Base-by-base conservation (phyloP, 2,329 filamentous ascomycete genomes). In the Sodiomyces alkalinus region DNA sequence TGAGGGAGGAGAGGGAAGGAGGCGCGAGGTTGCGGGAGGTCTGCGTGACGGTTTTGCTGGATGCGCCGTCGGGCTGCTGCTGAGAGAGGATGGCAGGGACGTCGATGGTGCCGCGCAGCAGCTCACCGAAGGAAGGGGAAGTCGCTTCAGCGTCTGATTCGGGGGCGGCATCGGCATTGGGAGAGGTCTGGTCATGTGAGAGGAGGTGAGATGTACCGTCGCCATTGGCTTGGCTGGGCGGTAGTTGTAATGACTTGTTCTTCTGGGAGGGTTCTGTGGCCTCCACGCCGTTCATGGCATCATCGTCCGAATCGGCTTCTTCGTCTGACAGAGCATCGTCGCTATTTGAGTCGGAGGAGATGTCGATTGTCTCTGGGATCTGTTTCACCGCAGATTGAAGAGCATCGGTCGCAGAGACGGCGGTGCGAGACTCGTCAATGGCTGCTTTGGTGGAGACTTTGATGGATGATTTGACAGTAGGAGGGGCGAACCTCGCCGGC, bases 61-160 rank as follows among this genome's bases (percentile, higher is more conserved):
- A 19, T n/a, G 33, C 29, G 44, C 33, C 13, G 41, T 36, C 16
- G 44, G 33, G 15, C 14, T 14, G 14, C 29, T 46, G 41, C 35
- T 54, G 52, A 49, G 65, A 53, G 43, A 70, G 60, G 45, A 74
- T 58, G 26, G 71, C 63, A 23, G 74, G 56, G 6, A 93, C 81
- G 40, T 92, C 80, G 42, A 93, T 77, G 27, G 77, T 68, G 32
- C 74, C 72, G 40, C 74, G 77, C 22, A 92, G 63, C 25, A 92
- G 70, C 47, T 96, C 87, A 42, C 85, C 87, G 49, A 96, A 92
- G 1, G 83, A 81, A 3, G 82, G 36, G 17, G 56, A 60, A 12
- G 58, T 53, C 5, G 53, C 55, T 31, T 69, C 62, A 24, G 55
- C 57, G 33, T 67, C 62, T 19, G 58, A 60, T 18, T 51, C 53